Evolutionary conservation across 2,329 filamentous ascomycete species (phyloP).

Genomic region (Pseudocercospora eumusae): DNA sequence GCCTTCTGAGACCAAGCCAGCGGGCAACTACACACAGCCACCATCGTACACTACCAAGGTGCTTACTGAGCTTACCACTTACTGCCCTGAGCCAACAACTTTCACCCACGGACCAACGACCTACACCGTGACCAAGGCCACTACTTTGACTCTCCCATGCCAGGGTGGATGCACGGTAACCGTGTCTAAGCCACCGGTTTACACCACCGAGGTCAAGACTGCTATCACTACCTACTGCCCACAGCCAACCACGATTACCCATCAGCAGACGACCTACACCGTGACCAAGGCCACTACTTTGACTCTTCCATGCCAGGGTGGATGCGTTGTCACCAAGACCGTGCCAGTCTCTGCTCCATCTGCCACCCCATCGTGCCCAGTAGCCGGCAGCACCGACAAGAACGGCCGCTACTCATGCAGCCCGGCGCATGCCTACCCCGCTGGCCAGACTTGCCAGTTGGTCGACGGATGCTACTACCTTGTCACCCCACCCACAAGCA

Average conservation of each 20-base stretch:
- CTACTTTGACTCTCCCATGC: constrained; percentile 34
- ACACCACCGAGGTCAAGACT: constrained; percentile 64
- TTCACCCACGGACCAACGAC: constrained; percentile 65
- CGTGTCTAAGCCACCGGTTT: constrained; percentile 52
- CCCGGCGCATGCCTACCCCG: constrained; percentile 8
- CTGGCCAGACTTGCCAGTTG: constrained; percentile 24
- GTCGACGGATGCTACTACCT: constrained; percentile 23
- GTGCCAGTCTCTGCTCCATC: constrained; percentile 3
- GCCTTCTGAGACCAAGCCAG: neutral
- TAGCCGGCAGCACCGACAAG: constrained; percentile 7
- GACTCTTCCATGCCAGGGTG: constrained; percentile 27
- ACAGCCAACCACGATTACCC: constrained; percentile 62
- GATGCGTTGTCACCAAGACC: constrained; percentile 19
- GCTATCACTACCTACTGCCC: constrained; percentile 72
- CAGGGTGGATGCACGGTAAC: constrained; percentile 21
- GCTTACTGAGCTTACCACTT: constrained; percentile 66
- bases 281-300: constrained; percentile 51
- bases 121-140: constrained; percentile 63
- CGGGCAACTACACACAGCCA: neutral
- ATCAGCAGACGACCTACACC: constrained; percentile 67
- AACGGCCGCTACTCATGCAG: constrained; percentile 20
- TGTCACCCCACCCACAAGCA: constrained; percentile 13
- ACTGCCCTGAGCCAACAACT: constrained; percentile 67
- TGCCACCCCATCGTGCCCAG: constrained; percentile 7
- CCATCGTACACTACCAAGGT: constrained; percentile 56